Evolutionary conservation across 495 filamentous ascomycete genomes (phyloP).

Genomic region (Penicillium cataractarum): DNA sequence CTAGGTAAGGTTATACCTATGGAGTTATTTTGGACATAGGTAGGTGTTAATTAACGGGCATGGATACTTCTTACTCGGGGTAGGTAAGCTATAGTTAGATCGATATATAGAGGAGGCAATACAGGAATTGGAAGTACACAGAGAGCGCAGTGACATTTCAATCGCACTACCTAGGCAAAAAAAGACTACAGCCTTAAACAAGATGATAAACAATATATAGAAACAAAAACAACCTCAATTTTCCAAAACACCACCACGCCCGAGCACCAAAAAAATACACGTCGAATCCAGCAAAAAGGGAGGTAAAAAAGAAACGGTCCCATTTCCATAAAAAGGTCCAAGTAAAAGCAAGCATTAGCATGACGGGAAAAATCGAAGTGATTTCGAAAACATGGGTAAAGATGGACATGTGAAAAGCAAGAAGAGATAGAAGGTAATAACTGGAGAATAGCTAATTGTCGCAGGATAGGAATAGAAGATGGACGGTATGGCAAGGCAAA

Average conservation of each 20-base stretch:
- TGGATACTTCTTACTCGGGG: too few relatives aligned
- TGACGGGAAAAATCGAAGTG: background rate
- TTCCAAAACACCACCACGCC: conserved; percentile 28
- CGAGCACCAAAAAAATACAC: conserved; percentile 7
- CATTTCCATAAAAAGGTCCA: conserved; percentile 6
- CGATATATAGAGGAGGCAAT: background rate
- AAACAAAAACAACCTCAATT: conserved; percentile 1
- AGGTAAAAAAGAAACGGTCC: background rate
- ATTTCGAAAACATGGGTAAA: conserved; percentile 4
- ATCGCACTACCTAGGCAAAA: conserved; percentile 1
- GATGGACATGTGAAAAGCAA: background rate
- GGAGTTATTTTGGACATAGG: too few relatives aligned
- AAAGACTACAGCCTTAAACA: background rate
- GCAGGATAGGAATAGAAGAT: background rate
- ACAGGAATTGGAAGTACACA: too few relatives aligned
- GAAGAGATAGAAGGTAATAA: background rate
- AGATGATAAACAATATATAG: conserved; percentile 17
- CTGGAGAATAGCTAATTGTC: background rate
- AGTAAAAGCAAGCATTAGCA: conserved; percentile 6
- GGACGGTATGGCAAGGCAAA: background rate
- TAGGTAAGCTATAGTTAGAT: too few relatives aligned
- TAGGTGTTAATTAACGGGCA: too few relatives aligned
- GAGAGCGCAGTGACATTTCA: conserved; percentile 23
- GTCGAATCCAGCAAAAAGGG: background rate
- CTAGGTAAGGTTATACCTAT: too few relatives aligned